Evolutionary conservation across 73 alveolate genomes (phyloP), one percentile per base, ranked within the genome.

Genomic region (Paramecium biaurelia): DNA sequence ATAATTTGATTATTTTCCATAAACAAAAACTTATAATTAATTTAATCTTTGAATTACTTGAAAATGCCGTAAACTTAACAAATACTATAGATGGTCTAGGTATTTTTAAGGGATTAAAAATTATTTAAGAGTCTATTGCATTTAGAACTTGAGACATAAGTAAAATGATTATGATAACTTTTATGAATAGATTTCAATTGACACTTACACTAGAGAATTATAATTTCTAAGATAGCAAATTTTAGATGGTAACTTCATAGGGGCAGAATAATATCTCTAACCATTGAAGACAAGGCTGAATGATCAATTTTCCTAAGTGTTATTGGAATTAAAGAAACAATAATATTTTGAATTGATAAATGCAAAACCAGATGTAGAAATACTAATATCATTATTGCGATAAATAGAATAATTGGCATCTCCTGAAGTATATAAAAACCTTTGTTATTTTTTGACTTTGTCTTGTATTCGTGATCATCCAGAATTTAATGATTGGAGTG

Each of bases 221-320:
- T 79, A 94, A n/a, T 98, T 96, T 93, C 92, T 98, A 79, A 79
- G 99, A 63, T 87, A 92, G 38, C 89, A 96, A 85, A 94, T 98
- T n/a, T 76, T 98, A 20, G 98, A 96, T 32, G 99, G 99, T 12
- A 92, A 90, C 24, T 98, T 97, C 96, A 96, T 93, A 14, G 99
- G 96, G 68, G 98, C 97, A 15, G 99, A 96, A 76, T 92, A 96
- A 85, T 96, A 96, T 92, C 92, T 98, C n/a, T 85, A 95, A 23
- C 97, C 98, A 5, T 92, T 95, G 49, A 95, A 97, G 56, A 74
- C 95, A 34, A 92, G 98, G 38, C 72, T 92, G 28, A 92, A 93
- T 42, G 95, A 96, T 57, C 95, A 98, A 92, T 93, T 85, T 93
- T 85, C 92, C 23, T 85, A 85, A 57, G 97, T 96, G 82, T 79